Evolutionary conservation across 169 alveolate species (phyloP), one percentile per base, ranked within the genome.

Genomic region (Theileria parva): DNA sequence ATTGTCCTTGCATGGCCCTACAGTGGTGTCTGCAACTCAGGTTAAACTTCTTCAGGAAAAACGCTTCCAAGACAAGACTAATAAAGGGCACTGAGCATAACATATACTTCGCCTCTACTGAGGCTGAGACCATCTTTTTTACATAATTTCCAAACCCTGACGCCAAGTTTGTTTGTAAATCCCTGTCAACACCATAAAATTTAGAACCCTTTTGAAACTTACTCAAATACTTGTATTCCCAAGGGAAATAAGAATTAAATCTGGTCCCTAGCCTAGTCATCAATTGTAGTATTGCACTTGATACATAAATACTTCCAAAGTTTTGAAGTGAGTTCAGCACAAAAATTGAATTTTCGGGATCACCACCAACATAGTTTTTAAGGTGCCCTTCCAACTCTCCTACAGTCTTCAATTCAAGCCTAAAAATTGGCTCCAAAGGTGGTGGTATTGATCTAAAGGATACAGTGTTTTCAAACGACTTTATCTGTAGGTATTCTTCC

Each of bases 391-490:
- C 71, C 48, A 79, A 60, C 17, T 44, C 79, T 23, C 8, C 63
- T 59, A 15, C n/a, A 17, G 60, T 63, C 37, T 13, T 65, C 1
- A 78, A 37, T 8, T 65, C 30, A 19, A 25, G 23, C 1, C 68
- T 68, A 32, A 80, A 71, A 27, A 80, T 71, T 7, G 88, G 84
- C 30, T 80, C 81, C 53, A 44, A 72, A 3, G 88, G 88, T 1
- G 77, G 72, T 9, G 83, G 84, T 13, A 70, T 21, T 48, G 68
- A 25, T 12, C 50, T 73, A 30, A 28, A 21, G 2, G 67, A n/a
- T 5, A 21, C 44, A 0, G 51, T 8, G 11, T 51, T 25, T 12
- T 23, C 77, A 39, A 34, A 19, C 8, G 44, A 48, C 34, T 25
- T 19, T 39, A 17, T 61, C 32, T 23, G 66, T 34, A 70, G 17